A percentile compares a stretch with the other conserved stretches of the same genome.
Conservation (phyloP, 345 rosid species). For the Populus deltoides region DNA sequence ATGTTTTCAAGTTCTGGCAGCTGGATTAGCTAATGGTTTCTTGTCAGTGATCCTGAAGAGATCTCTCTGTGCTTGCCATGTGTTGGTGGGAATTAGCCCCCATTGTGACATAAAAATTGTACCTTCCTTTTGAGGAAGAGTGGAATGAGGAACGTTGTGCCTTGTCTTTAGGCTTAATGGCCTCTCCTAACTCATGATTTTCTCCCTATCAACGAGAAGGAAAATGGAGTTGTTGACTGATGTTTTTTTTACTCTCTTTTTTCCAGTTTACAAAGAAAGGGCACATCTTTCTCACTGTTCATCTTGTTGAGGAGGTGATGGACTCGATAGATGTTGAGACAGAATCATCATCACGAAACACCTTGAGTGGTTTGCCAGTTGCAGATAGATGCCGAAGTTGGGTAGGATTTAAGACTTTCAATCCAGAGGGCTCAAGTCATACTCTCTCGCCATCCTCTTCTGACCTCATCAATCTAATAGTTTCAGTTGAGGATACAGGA, state of each 20-base stretch:
- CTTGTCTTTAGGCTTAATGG: neutral
- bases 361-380: conserved; percentile 80
- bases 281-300: conserved; percentile 78
- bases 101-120: neutral
- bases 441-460: conserved; percentile 34
- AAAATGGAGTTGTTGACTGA: neutral
- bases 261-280: conserved; percentile 88
- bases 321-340: conserved; percentile 51
- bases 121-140: neutral
- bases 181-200: neutral
- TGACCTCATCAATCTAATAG: conserved; percentile 54
- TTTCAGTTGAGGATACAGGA: conserved; percentile 97
- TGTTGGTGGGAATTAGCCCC: neutral
- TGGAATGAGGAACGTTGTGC: neutral
- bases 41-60: neutral
- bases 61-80: neutral
- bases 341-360: conserved; percentile 46
- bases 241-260: neutral
- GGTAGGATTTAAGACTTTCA: conserved; percentile 62
- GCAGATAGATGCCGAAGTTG: conserved; percentile 70
- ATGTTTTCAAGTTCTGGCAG: neutral
- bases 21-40: neutral
- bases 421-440: conserved; percentile 38
- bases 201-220: neutral
- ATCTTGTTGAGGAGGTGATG: conserved; percentile 75